phyloP scores from a whole-genome alignment of 2,329 filamentous ascomycete genomes.

The Fusarium phyllophilum region DNA sequence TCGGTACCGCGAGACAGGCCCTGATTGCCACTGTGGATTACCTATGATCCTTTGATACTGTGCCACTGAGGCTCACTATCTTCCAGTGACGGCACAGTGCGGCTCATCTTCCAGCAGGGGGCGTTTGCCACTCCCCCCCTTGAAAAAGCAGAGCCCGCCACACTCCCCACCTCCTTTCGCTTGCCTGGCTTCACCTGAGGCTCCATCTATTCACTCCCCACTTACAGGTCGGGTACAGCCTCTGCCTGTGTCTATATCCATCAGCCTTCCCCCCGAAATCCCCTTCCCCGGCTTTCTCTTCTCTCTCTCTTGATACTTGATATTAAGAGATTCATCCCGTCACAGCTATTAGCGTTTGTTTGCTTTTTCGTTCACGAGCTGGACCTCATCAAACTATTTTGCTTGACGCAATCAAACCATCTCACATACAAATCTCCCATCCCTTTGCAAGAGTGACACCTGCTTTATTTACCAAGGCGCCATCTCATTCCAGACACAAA shows the following conservation, averaged over 20 bases:
- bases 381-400: slow-evolving; percentile 31
- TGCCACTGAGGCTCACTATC: not conserved
- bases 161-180: slow-evolving; percentile 8
- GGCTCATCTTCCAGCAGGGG: not conserved
- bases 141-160: slow-evolving; percentile 1
- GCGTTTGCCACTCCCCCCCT: slow-evolving; percentile 1
- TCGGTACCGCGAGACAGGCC: not conserved
- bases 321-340: not conserved
- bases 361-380: slow-evolving; percentile 23
- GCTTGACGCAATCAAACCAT: slow-evolving; percentile 35
- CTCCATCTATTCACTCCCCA: slow-evolving; percentile 28
- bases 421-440: not conserved
- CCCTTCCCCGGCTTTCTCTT: slow-evolving; percentile 16
- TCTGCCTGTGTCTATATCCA: slow-evolving; percentile 33
- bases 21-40: slow-evolving; percentile 33
- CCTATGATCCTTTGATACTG: slow-evolving; percentile 15
- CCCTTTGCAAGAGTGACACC: slow-evolving; percentile 15
- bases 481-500: slow-evolving; percentile 26
- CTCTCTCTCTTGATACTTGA: not conserved
- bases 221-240: slow-evolving; percentile 14
- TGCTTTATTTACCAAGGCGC: slow-evolving; percentile 34
- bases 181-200: slow-evolving; percentile 31
- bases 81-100: slow-evolving; percentile 22
- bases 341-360: slow-evolving; percentile 3
- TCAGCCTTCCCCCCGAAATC: slow-evolving; percentile 33